A percentile compares a stretch with the other conserved stretches of the same genome.
These are phyloP conservation scores for Vanderwaltozyma verrucispora DNA, from an alignment of 805 yeast genomes.

Conservation along the genomic window DNA sequence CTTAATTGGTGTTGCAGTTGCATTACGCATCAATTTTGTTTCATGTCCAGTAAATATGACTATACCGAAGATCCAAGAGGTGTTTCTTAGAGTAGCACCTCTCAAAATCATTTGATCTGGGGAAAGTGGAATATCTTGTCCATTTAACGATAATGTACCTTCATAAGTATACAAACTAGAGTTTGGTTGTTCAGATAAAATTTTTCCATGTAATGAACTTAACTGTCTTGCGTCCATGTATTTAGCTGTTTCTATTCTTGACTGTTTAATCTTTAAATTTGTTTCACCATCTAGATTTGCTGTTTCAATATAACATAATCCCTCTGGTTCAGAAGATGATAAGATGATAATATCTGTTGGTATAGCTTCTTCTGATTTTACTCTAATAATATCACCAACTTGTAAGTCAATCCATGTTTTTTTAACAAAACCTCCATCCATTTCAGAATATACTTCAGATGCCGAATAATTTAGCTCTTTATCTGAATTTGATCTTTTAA, in stretches of 20 bases:
- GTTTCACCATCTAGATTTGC: constrained; percentile 98
- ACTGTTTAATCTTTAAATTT: constrained; percentile 87
- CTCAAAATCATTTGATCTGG: constrained; percentile 90
- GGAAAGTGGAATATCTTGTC: constrained; percentile 53
- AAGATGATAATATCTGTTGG: constrained; percentile 87
- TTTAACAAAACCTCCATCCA: constrained; percentile 50
- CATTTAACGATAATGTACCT: constrained; percentile 59
- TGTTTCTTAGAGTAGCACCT: constrained; percentile 92
- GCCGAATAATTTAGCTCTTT: constrained; percentile 75
- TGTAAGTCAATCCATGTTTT: constrained; percentile 78
- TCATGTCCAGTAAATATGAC: constrained; percentile 97
- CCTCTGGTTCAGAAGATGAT: constrained; percentile 96
- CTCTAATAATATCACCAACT: constrained; percentile 86
- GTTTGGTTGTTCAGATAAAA: constrained; percentile 86
- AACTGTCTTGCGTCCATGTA: constrained; percentile 57
- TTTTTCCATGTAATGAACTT: constrained; percentile 42
- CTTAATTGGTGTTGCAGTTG: constrained; percentile 96
- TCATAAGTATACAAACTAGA: constrained; percentile 90
- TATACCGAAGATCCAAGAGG: constrained; percentile 90
- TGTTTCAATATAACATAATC: constrained; percentile 93
- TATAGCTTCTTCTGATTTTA: constrained; percentile 76
- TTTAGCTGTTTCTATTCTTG: constrained; percentile 65
- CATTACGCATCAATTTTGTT: constrained; percentile 95
- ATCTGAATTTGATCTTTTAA: constrained; percentile 81
- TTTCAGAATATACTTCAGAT: constrained; percentile 51